Evolutionary conservation across 495 filamentous ascomycete species (phyloP), one percentile per base, ranked within the genome.

Genomic region (Daldinia caldariorum): DNA sequence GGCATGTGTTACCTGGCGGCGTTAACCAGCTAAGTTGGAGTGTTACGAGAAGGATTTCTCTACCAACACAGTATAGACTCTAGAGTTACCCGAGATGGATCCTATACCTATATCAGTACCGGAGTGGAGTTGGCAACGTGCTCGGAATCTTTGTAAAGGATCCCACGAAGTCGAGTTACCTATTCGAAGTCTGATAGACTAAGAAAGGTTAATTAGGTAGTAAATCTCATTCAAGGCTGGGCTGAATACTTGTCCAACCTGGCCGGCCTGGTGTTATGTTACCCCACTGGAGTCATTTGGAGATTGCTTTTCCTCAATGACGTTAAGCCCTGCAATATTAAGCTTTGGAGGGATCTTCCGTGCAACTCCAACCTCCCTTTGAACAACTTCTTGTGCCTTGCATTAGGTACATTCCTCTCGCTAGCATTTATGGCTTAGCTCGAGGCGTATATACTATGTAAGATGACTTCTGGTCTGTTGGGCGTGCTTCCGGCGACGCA

Each of bases 291-390:
- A 35, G 37, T 22, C n/a, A 67, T 71, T 67, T 71, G 62, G 58
- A 59, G 62, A 66, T 70, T 70, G 32, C 43, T 32, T 43, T 71
- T 53, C 38, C 34, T 50, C 3, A 35, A 62, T 71, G 58, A 67
- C 54, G 69, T 71, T 66, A 49, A 3, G 39, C 68, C 26, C 26
- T 66, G 45, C 53, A 62, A 43, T 9, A 16, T 50, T 58, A 59
- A 66, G 63, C n/a, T 61, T 41, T 39, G 6, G 29, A 58, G 12
- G 38, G 38, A 71, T 59, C 6, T 43, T 45, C 38, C 51, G 69
- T 67, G 60, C 2, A 63, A 56, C 59, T 31, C 63, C 68, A 71
- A n/a, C 68, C 68, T 71, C 59, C 63, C 57, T 51, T 18, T n/a
- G 13, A 43, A 32, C 18, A 38, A 54, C 26, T 63, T 38, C 26